Base-by-base conservation (phyloP, 306 rosid genomes). In the Oxytropis ochrocephala region DNA sequence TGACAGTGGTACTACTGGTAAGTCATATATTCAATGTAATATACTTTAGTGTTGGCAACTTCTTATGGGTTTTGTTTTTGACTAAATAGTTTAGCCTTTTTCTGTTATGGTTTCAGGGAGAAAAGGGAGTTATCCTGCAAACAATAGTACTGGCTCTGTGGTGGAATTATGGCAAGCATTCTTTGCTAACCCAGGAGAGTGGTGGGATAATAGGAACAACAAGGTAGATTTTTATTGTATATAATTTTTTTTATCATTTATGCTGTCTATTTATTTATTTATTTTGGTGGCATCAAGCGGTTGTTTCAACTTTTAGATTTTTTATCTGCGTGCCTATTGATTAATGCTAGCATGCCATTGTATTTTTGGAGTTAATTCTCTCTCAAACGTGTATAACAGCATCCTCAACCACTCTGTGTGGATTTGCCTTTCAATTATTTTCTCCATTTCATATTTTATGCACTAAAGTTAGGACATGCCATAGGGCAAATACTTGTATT, bases 81-180 rank as follows among this genome's bases (percentile, higher is more conserved):
- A 9, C 69, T 32, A 4, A 66, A 72, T n/a, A 0, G 56, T 7
- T 44, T 55, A 13, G 13, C 14, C 11, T 3, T 43, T 66, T 38
- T 41, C 47, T 44, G 53, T 11, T 64, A 49, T 39, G 57, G 32
- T 46, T 63, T 82, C 83, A 89, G 97, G 81, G 21, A 91, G 81
- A 75, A 91, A 75, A 67, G 77, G 52, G 42, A 73, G 33, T 65
- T 63, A 49, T 78, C 75, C 78, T 21, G 80, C 83, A 41, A 80
- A 64, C 72, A 70, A 63, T 74, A 67, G 39, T 72, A 76, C 78
- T 21, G 82, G 80, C 64, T 89, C 96, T 52, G 77, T 77, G 54
- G 88, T 85, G 65, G 95, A 91, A 61, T 68, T 78, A 49, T 95
- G 99, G 97, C 95, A 91, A 69, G 92, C 78, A 2, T 82, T 82